phyloP scores from a whole-genome alignment of 106 monocot species.

The Xerophyta viscosa region DNA sequence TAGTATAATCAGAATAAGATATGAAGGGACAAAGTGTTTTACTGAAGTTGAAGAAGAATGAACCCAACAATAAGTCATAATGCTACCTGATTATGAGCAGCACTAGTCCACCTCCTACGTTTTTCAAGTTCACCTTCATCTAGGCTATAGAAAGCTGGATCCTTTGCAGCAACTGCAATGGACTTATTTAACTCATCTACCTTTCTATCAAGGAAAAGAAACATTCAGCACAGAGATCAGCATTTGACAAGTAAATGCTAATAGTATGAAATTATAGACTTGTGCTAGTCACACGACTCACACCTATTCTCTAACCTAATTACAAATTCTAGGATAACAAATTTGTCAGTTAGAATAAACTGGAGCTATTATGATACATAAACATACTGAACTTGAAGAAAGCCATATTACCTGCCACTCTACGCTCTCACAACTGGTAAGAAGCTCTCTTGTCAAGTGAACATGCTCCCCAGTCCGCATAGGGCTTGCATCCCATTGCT shows the following conservation, averaged over 20 bases:
- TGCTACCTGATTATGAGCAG: slow-evolving; percentile 65
- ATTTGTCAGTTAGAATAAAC: background rate
- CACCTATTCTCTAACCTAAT: background rate
- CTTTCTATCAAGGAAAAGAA: slow-evolving; percentile 39
- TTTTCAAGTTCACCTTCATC: slow-evolving; percentile 81
- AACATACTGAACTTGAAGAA: background rate
- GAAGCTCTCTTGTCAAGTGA: slow-evolving; percentile 36
- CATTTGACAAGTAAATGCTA: background rate
- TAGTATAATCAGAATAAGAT: background rate
- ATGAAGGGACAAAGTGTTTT: background rate
- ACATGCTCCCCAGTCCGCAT: slow-evolving; percentile 26
- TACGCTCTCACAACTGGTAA: slow-evolving; percentile 47
- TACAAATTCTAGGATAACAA: background rate
- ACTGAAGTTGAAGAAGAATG: background rate
- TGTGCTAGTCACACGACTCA: background rate
- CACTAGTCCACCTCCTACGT: slow-evolving; percentile 61
- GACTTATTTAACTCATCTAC: slow-evolving; percentile 86
- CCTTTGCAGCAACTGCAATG: slow-evolving; percentile 73
- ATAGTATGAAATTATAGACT: background rate
- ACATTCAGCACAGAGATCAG: background rate
- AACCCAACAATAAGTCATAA: background rate
- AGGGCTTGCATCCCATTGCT: slow-evolving; percentile 32
- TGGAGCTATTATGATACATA: background rate
- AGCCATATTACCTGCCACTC: slow-evolving; percentile 46
- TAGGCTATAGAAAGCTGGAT: slow-evolving; percentile 80